Base-by-base conservation (phyloP, 495 filamentous ascomycete genomes). In the Neurospora sp. region DNA sequence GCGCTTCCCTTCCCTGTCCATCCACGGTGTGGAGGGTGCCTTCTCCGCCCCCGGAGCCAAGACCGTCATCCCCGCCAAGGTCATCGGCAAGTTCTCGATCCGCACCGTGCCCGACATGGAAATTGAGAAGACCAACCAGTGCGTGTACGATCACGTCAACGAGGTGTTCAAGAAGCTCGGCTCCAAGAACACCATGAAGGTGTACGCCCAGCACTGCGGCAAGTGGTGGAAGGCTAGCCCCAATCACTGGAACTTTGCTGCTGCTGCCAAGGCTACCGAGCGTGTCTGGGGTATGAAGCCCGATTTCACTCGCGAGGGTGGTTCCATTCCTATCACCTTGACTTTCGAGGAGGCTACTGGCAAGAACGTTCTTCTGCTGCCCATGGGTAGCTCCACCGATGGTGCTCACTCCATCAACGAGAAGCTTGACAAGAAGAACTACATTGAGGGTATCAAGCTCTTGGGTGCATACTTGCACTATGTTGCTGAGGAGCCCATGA, bases 191-290 rank as follows among this genome's bases (percentile, higher is more conserved):
- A 94, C 84, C 31, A 81, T 96, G 78, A 92, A 93, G 76, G 89
- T 92, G 27, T 89, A 85, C 74, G 86, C 94, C 20, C 88, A 92
- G 81, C 96, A 99, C 83, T 89, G 89, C 70, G 96, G 96, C 40
- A 97, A 97, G 80, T 99, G 96, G 96, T 99, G 96, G 96, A 94
- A 97, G 37, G 92, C 96, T 27, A 92, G 89, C 77, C 96, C 96
- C 14, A 95, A 96, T 80, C 96, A 98, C 86, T 97, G 95, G 94
- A 99, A 98, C 86, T 99, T 98, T 83, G 86, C 87, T 35, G 96
- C 96, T 27, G 96, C 96, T 10, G 87, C 89, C 78, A 98, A 97
- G 87, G 96, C 96, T 14, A 94, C 94, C 18, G 89, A 97, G 84
- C 88, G 91, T 53, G 96, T 99, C 31, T 99, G 93, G 84, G 92